phyloP scores from a whole-genome alignment of 768 basidiomycete genomes.

The Cystobasidium onofrii region DNA sequence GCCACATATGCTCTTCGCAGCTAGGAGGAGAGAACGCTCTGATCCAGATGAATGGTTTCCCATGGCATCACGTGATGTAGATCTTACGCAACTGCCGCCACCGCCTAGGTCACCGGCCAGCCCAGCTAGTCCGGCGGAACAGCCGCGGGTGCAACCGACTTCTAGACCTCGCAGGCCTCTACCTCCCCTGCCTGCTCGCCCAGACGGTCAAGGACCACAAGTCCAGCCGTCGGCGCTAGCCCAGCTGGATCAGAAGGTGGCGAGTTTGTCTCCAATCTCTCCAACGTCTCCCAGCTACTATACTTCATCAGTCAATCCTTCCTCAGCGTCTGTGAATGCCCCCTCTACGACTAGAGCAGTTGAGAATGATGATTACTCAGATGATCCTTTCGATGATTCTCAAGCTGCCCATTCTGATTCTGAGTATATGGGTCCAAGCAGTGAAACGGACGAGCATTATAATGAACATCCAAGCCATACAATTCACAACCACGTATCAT shows the following conservation, averaged over 20 bases:
- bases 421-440: not conserved
- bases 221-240: not conserved
- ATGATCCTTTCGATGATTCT: conserved; percentile 10
- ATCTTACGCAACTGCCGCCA: not conserved
- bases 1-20: conserved; percentile 24
- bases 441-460: not conserved
- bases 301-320: not conserved
- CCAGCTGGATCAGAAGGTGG: not conserved
- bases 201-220: not conserved
- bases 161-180: not conserved
- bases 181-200: not conserved
- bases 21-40: conserved; percentile 1
- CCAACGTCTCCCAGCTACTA: not conserved
- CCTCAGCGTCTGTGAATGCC: not conserved
- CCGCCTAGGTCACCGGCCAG: not conserved
- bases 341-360: not conserved
- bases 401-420: not conserved
- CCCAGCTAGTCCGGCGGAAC: not conserved
- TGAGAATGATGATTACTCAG: not conserved
- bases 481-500: not conserved
- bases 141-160: not conserved
- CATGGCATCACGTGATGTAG: conserved; percentile 11
- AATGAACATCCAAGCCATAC: conserved; percentile 1
- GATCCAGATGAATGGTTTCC: conserved; percentile 19
- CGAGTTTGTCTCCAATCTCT: not conserved